Evolutionary conservation across 2,329 filamentous ascomycete species (phyloP).

Genomic region (Fusarium compactum): DNA sequence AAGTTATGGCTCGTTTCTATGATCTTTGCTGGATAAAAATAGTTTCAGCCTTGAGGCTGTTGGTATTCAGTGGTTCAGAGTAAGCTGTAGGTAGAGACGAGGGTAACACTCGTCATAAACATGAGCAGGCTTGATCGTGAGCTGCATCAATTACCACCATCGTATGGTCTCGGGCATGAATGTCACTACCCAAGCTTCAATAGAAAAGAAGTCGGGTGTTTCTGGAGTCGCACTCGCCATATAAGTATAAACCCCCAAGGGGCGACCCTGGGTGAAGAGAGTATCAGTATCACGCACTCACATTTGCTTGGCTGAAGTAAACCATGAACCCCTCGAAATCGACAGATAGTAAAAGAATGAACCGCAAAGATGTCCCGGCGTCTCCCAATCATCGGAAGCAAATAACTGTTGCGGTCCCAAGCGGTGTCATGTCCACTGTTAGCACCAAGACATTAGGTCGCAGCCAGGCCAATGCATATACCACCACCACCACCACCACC

Average conservation of each 20-base stretch:
- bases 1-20: background rate
- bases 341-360: background rate
- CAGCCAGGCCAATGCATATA: background rate
- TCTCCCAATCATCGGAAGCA: background rate
- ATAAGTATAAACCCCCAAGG: constrained; percentile 17
- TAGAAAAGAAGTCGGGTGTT: background rate
- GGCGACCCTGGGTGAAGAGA: background rate
- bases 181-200: constrained; percentile 12
- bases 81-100: background rate
- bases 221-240: constrained; percentile 27
- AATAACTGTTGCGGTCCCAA: background rate
- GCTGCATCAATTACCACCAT: background rate
- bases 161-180: constrained; percentile 12
- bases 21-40: background rate
- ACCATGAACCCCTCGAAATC: constrained; percentile 9
- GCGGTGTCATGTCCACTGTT: background rate
- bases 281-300: background rate
- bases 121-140: background rate
- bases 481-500: too few relatives aligned
- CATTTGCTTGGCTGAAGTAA: background rate
- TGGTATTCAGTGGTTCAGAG: background rate
- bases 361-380: background rate
- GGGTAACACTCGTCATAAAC: background rate
- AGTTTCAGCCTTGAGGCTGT: constrained; percentile 1
- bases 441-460: constrained; percentile 4